phyloP scores from a whole-genome alignment of 1,284 basidiomycete genomes.

The Athelia sp. region DNA sequence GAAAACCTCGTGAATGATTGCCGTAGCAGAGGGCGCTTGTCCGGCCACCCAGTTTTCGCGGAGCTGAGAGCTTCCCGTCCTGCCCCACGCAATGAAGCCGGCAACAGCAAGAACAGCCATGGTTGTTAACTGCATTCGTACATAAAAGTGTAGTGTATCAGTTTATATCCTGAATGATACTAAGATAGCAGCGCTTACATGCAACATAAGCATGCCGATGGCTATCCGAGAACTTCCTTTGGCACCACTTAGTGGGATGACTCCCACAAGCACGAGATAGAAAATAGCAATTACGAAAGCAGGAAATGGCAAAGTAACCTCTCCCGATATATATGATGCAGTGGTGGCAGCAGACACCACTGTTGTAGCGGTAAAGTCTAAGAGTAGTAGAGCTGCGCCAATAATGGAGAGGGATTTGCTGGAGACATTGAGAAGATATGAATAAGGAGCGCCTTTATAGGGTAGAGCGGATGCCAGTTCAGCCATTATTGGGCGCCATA shows the following conservation, averaged over 20 bases:
- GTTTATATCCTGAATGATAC: too few relatives aligned
- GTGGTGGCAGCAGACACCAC: constrained; percentile 70
- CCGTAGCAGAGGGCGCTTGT: constrained; percentile 20
- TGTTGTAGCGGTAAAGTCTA: constrained; percentile 63
- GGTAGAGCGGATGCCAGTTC: constrained; percentile 64
- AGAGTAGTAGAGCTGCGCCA: constrained; percentile 54
- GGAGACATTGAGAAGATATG: constrained; percentile 61
- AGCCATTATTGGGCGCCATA: constrained; percentile 69
- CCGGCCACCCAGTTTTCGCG: constrained; percentile 49
- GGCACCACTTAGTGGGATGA: constrained; percentile 53
- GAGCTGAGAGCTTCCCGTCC: constrained; percentile 41
- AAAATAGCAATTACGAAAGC: constrained; percentile 42
- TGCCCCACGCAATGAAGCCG: constrained; percentile 45
- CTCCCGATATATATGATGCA: constrained; percentile 58
- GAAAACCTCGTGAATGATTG: constrained; percentile 44
- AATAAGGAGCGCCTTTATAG: constrained; percentile 65
- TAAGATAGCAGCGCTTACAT: too few relatives aligned
- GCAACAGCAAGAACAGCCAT: constrained; percentile 51
- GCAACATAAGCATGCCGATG: constrained; percentile 48
- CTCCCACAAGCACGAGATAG: constrained; percentile 46
- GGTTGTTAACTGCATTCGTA: constrained; percentile 46
- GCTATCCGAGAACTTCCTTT: constrained; percentile 59
- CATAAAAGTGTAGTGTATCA: too few relatives aligned
- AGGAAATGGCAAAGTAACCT: constrained; percentile 50
- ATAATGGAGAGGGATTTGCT: constrained; percentile 54